Evolutionary conservation across 2,329 filamentous ascomycete species (phyloP).

Genomic region (Fusarium metavorans): DNA sequence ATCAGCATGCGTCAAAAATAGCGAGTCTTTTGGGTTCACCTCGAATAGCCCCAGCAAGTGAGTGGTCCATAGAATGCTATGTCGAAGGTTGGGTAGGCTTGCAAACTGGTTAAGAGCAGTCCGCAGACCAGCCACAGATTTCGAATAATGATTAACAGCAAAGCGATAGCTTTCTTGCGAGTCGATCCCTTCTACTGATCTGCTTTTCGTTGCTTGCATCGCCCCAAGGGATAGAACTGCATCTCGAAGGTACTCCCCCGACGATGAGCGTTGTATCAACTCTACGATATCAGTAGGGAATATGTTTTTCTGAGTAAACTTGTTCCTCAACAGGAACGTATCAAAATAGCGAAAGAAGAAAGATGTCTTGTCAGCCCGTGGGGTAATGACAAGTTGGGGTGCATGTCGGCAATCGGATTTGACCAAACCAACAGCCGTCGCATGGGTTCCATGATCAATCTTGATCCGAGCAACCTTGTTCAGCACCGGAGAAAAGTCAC

Average conservation of each 20-base stretch:
- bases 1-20: fast-evolving
- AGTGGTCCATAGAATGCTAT: slow-evolving; percentile 49
- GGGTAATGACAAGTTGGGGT: neutral
- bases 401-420: neutral
- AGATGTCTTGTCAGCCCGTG: slow-evolving; percentile 22
- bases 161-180: neutral
- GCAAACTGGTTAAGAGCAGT: slow-evolving; percentile 20
- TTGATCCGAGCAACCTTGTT: slow-evolving; percentile 26
- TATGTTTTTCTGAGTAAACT: slow-evolving; percentile 33
- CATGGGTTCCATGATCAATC: slow-evolving; percentile 35
- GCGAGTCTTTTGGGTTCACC: slow-evolving; percentile 22
- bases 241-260: slow-evolving; percentile 39
- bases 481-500: slow-evolving; percentile 30
- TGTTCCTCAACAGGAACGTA: slow-evolving; percentile 44
- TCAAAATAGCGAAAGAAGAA: slow-evolving; percentile 48
- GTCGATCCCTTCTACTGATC: neutral
- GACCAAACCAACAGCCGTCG: neutral
- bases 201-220: slow-evolving; percentile 44
- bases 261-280: slow-evolving; percentile 28
- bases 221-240: slow-evolving; percentile 49
- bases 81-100: neutral
- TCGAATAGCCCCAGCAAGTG: slow-evolving; percentile 51
- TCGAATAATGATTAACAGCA: slow-evolving; percentile 44
- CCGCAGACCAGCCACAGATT: slow-evolving; percentile 42
- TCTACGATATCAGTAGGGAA: slow-evolving; percentile 37